Conservation (phyloP, 306 rosid genomes). For the Vachellia collinsii region DNA sequence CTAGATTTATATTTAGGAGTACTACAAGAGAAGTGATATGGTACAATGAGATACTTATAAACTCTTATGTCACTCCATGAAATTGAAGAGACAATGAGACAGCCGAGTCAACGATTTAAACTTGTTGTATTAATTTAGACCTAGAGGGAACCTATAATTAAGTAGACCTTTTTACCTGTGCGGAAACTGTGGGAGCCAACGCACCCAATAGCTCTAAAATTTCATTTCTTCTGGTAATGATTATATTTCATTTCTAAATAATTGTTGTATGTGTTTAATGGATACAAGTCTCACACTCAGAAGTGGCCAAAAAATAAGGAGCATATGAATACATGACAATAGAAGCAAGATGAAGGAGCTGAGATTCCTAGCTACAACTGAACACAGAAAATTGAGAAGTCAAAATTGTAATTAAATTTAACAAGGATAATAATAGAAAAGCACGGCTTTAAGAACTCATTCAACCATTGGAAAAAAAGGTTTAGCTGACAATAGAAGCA, state of each 20-base stretch:
- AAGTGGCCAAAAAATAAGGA: too few species aligned
- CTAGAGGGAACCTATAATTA: background rate
- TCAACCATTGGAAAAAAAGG: background rate
- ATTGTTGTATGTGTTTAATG: background rate
- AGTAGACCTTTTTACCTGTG: background rate
- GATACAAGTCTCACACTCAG: too few species aligned
- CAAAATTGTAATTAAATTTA: slow-evolving; percentile 6
- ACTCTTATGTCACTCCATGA: background rate
- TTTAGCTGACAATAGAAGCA: slow-evolving; percentile 31
- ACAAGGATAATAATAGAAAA: background rate
- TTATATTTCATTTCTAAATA: background rate
- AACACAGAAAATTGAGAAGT: background rate
- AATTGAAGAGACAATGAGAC: slow-evolving; percentile 6
- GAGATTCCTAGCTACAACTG: too few species aligned
- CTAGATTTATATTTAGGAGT: too few species aligned
- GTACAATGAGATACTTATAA: background rate
- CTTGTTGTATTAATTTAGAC: background rate
- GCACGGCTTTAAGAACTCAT: slow-evolving; percentile 7
- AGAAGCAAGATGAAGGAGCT: too few species aligned
- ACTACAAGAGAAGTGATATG: background rate
- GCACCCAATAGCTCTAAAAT: background rate
- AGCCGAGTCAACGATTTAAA: background rate
- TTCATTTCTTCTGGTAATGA: background rate
- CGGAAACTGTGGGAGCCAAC: background rate
- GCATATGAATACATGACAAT: too few species aligned